phyloP scores from a whole-genome alignment of 495 filamentous ascomycete genomes.

The Endocarpon pusillum region DNA sequence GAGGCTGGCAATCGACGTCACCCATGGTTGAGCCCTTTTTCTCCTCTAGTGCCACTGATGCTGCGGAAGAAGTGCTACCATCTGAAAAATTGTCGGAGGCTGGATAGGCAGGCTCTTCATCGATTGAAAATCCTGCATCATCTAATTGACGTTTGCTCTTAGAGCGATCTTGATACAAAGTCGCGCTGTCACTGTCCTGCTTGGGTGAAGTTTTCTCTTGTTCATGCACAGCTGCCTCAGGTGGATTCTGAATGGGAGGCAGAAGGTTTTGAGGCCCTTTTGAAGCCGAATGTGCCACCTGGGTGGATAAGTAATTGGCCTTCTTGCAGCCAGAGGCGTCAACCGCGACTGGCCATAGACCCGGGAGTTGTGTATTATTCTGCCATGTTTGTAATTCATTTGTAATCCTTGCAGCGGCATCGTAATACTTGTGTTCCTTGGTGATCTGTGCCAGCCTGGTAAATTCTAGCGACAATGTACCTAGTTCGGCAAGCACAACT shows the following conservation, averaged over 20 bases:
- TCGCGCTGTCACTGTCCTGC: background rate
- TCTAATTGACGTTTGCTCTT: slow-evolving; percentile 1
- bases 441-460: slow-evolving; percentile 88
- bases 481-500: slow-evolving; percentile 67
- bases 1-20: slow-evolving; percentile 30
- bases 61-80: background rate
- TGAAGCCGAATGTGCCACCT: background rate
- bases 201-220: background rate
- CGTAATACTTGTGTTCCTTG: slow-evolving; percentile 74
- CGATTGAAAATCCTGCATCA: background rate
- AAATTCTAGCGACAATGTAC: slow-evolving; percentile 85
- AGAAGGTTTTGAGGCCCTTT: background rate
- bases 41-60: too few species aligned
- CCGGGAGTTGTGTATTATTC: slow-evolving; percentile 52
- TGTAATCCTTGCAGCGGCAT: slow-evolving; percentile 84
- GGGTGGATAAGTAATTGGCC: slow-evolving; percentile 4
- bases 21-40: background rate
- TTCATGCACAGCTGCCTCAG: background rate
- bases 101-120: slow-evolving; percentile 3
- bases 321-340: slow-evolving; percentile 59
- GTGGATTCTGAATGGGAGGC: background rate
- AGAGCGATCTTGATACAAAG: too few species aligned
- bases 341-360: slow-evolving; percentile 66
- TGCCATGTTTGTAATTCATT: slow-evolving; percentile 72
- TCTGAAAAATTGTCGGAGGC: slow-evolving; percentile 3